A percentile compares a stretch with the other conserved stretches of the same genome.
phyloP scores from a whole-genome alignment of 352 stramenopile species.

The Pythium periplocum region DNA sequence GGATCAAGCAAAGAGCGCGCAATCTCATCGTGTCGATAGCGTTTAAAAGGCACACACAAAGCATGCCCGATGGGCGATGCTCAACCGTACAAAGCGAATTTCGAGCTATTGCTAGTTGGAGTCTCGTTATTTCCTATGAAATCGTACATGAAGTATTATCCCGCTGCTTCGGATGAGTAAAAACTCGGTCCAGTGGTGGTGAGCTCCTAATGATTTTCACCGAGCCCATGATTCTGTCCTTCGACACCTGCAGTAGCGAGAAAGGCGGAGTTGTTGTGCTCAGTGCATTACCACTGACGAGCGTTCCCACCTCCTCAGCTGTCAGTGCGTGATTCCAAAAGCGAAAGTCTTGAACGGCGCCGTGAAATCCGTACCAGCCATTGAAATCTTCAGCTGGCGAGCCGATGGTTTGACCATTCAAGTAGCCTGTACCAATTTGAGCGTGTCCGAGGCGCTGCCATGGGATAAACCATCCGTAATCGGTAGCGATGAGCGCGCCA shows the following conservation, averaged over 20 bases:
- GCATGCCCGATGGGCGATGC: too few relatives aligned
- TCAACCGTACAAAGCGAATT: too few relatives aligned
- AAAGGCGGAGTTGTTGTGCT: conserved; percentile 5
- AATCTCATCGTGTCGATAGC: too few relatives aligned
- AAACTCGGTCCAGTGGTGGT: too few relatives aligned
- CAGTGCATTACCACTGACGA: conserved; percentile 11
- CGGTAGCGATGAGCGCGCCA: conserved; percentile 39
- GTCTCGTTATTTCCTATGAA: too few relatives aligned
- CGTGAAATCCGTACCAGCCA: conserved; percentile 68
- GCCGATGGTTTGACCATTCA: conserved; percentile 35
- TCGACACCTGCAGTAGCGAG: conserved; percentile 8
- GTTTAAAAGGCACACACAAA: too few relatives aligned
- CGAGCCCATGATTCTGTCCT: neutral
- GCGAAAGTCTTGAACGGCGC: conserved; percentile 49
- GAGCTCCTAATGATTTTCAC: too few relatives aligned
- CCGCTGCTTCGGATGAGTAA: too few relatives aligned
- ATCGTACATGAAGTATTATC: too few relatives aligned
- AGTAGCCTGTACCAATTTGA: conserved; percentile 54
- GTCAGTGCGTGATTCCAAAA: conserved; percentile 32
- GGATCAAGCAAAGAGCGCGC: too few relatives aligned
- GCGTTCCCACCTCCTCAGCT: conserved; percentile 12
- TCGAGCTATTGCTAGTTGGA: too few relatives aligned
- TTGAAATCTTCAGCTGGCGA: conserved; percentile 39
- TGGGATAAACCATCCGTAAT: conserved; percentile 24
- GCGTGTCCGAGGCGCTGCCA: conserved; percentile 46